These are phyloP conservation scores for Rhodotorula sp. DNA, from an alignment of 1,284 basidiomycete species.

Conservation along the genomic window DNA sequence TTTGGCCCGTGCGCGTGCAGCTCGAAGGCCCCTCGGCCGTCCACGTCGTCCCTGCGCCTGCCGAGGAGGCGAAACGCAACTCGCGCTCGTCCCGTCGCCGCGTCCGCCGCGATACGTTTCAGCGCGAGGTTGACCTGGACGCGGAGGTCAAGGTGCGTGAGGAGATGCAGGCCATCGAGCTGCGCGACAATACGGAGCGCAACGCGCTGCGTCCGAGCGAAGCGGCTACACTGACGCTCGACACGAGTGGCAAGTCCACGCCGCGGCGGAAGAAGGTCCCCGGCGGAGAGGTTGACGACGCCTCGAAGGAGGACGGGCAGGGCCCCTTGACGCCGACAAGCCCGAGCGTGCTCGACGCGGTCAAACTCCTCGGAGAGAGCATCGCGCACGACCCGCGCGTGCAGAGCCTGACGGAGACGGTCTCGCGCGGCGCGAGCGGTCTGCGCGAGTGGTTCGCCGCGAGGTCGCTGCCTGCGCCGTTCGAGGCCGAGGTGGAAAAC, in stretches of 20 bases:
- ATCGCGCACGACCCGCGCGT: slow-evolving; percentile 21
- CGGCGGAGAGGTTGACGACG: background rate
- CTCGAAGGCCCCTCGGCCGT: slow-evolving; percentile 12
- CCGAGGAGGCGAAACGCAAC: background rate
- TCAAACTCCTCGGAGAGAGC: slow-evolving; percentile 16
- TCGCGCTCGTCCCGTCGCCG: background rate
- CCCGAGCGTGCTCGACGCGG: slow-evolving; percentile 25
- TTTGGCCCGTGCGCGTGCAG: slow-evolving; percentile 34
- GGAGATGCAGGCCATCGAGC: slow-evolving; percentile 12
- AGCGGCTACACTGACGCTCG: slow-evolving; percentile 4
- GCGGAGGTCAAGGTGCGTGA: slow-evolving; percentile 11
- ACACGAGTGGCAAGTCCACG: background rate
- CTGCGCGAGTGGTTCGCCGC: slow-evolving; percentile 20
- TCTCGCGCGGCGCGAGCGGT: slow-evolving; percentile 9
- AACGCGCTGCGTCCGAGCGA: slow-evolving; percentile 7
- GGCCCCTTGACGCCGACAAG: slow-evolving; percentile 1
- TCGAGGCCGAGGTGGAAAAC: slow-evolving; percentile 4
- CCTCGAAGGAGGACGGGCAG: background rate
- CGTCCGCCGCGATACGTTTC: slow-evolving; percentile 28
- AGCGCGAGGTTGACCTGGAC: slow-evolving; percentile 18
- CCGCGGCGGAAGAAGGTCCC: background rate
- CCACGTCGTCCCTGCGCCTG: background rate
- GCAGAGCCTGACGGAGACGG: slow-evolving; percentile 14
- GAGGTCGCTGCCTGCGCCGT: background rate
- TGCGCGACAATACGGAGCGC: slow-evolving; percentile 16